Evolutionary conservation across 2,329 filamentous ascomycete genomes (phyloP).

Genomic region (Colletotrichum gloeosporioides): DNA sequence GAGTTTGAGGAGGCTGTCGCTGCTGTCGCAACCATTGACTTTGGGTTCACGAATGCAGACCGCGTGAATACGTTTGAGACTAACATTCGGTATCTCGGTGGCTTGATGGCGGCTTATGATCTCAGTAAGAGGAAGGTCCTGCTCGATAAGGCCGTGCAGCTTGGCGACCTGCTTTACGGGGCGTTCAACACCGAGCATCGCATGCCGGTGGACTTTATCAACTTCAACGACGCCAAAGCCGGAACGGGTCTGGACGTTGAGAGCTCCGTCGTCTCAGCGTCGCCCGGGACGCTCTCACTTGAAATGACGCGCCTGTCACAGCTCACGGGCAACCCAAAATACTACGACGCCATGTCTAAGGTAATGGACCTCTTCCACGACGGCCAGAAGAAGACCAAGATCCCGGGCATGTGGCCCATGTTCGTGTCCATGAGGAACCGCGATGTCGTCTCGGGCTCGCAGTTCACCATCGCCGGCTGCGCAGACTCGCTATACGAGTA

Average conservation of each 20-base stretch:
- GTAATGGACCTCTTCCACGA: constrained; percentile 71
- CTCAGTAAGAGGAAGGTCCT: constrained; percentile 61
- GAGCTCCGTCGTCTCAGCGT: constrained; percentile 45
- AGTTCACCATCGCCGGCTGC: constrained; percentile 42
- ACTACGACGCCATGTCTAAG: constrained; percentile 73
- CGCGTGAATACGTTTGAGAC: constrained; percentile 71
- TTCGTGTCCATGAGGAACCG: constrained; percentile 62
- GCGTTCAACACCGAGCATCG: constrained; percentile 72
- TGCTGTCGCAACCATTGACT: constrained; percentile 52
- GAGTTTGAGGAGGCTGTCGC: constrained; percentile 57
- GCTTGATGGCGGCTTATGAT: constrained; percentile 72
- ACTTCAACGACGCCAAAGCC: constrained; percentile 44
- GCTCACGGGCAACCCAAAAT: constrained; percentile 74
- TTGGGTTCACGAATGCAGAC: constrained; percentile 39
- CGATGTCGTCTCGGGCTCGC: constrained; percentile 34
- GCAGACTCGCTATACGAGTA: constrained; percentile 50
- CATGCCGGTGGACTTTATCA: constrained; percentile 60
- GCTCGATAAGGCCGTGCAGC: constrained; percentile 65
- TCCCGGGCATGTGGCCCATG: constrained; percentile 79
- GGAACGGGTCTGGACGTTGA: constrained; percentile 40
- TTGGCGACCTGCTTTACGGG: constrained; percentile 68
- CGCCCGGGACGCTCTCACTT: constrained; percentile 69
- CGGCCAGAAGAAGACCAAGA: constrained; percentile 67
- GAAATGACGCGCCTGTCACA: constrained; percentile 78
- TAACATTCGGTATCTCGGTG: constrained; percentile 74